Evolutionary conservation across 345 rosid genomes (phyloP).

Genomic region (Excoecaria agallocha): DNA sequence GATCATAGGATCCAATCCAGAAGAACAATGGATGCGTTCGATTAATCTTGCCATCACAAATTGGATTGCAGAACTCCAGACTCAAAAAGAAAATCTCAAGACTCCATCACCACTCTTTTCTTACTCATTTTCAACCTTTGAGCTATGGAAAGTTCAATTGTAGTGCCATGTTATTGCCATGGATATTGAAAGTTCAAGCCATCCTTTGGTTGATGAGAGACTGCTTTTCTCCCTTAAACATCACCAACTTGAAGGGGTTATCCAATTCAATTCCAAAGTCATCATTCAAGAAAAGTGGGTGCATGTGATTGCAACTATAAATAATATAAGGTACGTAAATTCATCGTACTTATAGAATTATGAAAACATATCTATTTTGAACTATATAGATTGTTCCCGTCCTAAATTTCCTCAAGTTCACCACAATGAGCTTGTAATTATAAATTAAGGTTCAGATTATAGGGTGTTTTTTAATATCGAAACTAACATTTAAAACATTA

Average conservation of each 20-base stretch:
- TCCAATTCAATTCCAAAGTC: slow-evolving; percentile 67
- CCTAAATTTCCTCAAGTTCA: no score
- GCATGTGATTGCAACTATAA: slow-evolving; percentile 55
- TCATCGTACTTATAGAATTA: no score
- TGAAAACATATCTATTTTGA: background rate
- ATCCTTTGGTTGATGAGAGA: slow-evolving; percentile 50
- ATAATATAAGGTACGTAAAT: slow-evolving; percentile 66
- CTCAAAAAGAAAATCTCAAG: slow-evolving; percentile 24
- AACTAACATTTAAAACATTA: no score
- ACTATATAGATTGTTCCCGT: no score
- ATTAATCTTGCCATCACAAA: slow-evolving; percentile 78
- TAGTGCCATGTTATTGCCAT: slow-evolving; percentile 85
- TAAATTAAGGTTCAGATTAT: no score
- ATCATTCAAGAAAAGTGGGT: slow-evolving; percentile 55
- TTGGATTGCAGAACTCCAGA: slow-evolving; percentile 61
- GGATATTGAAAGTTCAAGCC: slow-evolving; percentile 54
- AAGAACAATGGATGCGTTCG: slow-evolving; percentile 88
- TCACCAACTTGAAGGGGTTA: slow-evolving; percentile 85
- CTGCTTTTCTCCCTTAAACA: slow-evolving; percentile 70
- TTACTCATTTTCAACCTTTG: slow-evolving; percentile 54
- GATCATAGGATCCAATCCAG: slow-evolving; percentile 67
- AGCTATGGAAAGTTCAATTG: slow-evolving; percentile 79
- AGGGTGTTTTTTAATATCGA: no score
- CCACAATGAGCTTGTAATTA: no score
- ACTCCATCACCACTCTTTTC: slow-evolving; percentile 80